These are phyloP conservation scores for Saccharomycopsis sp. DNA, from an alignment of 805 yeast species.

Conservation along the genomic window DNA sequence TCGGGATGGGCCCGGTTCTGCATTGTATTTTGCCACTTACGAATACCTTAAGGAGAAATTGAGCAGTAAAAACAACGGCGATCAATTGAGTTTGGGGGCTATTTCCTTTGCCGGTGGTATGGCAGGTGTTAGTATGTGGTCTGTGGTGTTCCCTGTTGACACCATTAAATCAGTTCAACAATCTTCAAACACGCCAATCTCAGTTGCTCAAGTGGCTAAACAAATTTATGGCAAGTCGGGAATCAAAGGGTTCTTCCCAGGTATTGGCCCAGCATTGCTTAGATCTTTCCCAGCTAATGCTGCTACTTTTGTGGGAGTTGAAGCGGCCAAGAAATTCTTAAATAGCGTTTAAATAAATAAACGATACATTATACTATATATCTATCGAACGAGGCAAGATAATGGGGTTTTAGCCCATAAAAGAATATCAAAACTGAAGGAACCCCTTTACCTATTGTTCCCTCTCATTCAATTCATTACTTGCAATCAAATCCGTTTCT, in stretches of 20 bases:
- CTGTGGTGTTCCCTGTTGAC: conserved; percentile 90
- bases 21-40: conserved; percentile 90
- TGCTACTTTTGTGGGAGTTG: conserved; percentile 97
- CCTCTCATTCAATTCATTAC: conserved; percentile 22
- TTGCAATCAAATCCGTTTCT: conserved; percentile 32
- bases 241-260: conserved; percentile 90
- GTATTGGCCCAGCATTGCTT: conserved; percentile 89
- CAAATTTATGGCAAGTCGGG: conserved; percentile 73
- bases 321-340: conserved; percentile 42
- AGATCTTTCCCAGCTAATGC: conserved; percentile 98
- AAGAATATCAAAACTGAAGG: neutral
- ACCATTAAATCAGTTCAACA: conserved; percentile 85
- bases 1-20: conserved; percentile 97
- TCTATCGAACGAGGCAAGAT: no score
- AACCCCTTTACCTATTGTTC: conserved; percentile 1
- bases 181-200: conserved; percentile 45
- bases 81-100: conserved; percentile 60
- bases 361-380: no score
- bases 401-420: no score
- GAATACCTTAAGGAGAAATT: conserved; percentile 67
- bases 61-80: conserved; percentile 35
- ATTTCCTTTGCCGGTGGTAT: conserved; percentile 88
- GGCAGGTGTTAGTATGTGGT: conserved; percentile 98
- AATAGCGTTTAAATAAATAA: neutral
- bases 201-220: conserved; percentile 59